Evolutionary conservation across 768 basidiomycete genomes (phyloP).

Genomic region (Suillus brevipes): DNA sequence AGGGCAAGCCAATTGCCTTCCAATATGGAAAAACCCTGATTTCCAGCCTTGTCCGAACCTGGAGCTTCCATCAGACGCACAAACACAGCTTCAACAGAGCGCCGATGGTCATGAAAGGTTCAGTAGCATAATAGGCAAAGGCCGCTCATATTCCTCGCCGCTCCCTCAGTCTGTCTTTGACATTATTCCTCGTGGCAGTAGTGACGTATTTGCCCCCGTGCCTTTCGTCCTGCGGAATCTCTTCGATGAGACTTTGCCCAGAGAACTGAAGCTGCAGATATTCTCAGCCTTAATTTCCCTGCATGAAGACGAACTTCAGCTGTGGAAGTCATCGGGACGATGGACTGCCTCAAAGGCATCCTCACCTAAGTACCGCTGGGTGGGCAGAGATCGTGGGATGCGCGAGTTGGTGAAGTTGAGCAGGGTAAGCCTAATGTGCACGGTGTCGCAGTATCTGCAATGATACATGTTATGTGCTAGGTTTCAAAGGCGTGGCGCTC

Average conservation of each 20-base stretch:
- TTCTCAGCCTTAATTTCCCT: conserved; percentile 54
- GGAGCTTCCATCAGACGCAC: not conserved
- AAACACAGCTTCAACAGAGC: conserved; percentile 13
- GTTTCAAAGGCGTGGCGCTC: conserved; percentile 76
- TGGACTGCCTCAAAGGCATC: conserved; percentile 67
- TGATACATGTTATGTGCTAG: conserved; percentile 39
- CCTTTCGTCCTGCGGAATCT: conserved; percentile 49
- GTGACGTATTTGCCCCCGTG: conserved; percentile 55
- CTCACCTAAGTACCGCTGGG: conserved; percentile 66
- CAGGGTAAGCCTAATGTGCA: conserved; percentile 53
- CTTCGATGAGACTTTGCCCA: conserved; percentile 72
- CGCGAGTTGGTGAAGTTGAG: conserved; percentile 78
- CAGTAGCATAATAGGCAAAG: conserved; percentile 44
- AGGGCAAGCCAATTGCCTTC: conserved; percentile 37
- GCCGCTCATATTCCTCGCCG: conserved; percentile 65
- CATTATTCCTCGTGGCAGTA: conserved; percentile 46
- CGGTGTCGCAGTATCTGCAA: not conserved
- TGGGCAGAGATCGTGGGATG: conserved; percentile 71
- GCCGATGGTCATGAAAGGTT: conserved; percentile 19
- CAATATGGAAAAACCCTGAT: conserved; percentile 45
- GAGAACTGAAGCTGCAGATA: conserved; percentile 66
- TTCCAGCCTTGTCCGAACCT: not conserved
- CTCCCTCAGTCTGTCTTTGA: conserved; percentile 63
- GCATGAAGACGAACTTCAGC: conserved; percentile 59
- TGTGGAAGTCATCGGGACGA: conserved; percentile 41